Evolutionary conservation across 495 filamentous ascomycete species (phyloP).

Genomic region (Beverwykella pulmonaria): DNA sequence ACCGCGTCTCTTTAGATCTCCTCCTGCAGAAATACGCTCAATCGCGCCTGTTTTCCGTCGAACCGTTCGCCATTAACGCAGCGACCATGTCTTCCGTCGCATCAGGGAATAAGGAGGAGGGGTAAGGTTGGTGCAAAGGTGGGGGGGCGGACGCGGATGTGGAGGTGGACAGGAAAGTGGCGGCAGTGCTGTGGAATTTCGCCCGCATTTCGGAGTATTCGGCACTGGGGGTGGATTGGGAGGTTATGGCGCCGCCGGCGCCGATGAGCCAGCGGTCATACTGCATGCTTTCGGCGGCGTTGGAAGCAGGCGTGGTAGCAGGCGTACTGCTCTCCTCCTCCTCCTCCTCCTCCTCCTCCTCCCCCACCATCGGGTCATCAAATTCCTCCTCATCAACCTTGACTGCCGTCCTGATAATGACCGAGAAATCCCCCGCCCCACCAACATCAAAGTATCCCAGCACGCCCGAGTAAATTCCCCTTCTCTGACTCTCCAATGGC

Average conservation of each 20-base stretch:
- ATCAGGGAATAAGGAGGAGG: too few relatives aligned
- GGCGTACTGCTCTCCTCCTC: not conserved
- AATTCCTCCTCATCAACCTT: constrained; percentile 52
- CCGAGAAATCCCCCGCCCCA: constrained; percentile 83
- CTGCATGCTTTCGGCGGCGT: not conserved
- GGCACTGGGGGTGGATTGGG: constrained; percentile 70
- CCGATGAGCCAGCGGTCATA: constrained; percentile 74
- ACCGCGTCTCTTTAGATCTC: too few relatives aligned
- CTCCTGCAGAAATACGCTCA: too few relatives aligned
- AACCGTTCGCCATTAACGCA: too few relatives aligned
- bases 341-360: too few relatives aligned
- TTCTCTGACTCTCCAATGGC: constrained; percentile 62
- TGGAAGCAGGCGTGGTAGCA: not conserved
- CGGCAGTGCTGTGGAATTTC: constrained; percentile 71
- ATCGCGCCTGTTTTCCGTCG: too few relatives aligned
- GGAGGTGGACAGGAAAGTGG: constrained; percentile 44
- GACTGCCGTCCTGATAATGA: constrained; percentile 80
- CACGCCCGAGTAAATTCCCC: constrained; percentile 83
- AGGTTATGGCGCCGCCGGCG: constrained; percentile 86
- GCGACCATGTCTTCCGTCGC: too few relatives aligned
- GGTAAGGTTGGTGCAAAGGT: not conserved
- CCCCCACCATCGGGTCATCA: too few relatives aligned
- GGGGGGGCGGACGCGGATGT: too few relatives aligned
- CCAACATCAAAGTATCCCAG: constrained; percentile 86
- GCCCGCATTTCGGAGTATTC: constrained; percentile 92